Evolutionary conservation across 345 rosid species (phyloP), one percentile per base, ranked within the genome.

Genomic region (Aquilaria sinensis): DNA sequence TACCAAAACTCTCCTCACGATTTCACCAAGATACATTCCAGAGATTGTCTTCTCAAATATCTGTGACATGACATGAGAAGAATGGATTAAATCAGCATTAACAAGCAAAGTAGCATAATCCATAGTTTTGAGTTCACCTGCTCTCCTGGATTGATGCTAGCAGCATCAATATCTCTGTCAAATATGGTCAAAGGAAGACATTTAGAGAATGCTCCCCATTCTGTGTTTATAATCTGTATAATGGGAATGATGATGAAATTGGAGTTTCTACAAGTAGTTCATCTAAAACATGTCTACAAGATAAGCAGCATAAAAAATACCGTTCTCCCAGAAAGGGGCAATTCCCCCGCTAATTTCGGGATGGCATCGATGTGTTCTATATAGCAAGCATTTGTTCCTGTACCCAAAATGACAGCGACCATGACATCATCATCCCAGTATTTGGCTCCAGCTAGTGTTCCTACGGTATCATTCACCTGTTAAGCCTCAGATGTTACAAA

Each of bases 21-120:
- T 89, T 79, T 92, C 96, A 60, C 96, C 96, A n/a, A 84, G 85
- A 72, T 89, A 89, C 96, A 92, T 92, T 63, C 96, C 98, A 45
- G 96, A 82, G 70, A 89, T 89, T 58, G 86, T 92, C 83, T 87
- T 92, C 87, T 92, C 98, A 65, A 76, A 84, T 73, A 85, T 83
- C 98, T 92, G 71, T 31, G 30, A 47, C 46, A 55, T 68, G 23
- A 62, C 12, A 65, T n/a, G 45, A 52, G 49, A 30, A 59, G 5
- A 53, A 9, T 33, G 1, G 53, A 64, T 33, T 47, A 15, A 23
- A 52, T 46, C 47, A 41, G 34, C 55, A 33, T 10, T 32, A 12
- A 14, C 2, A n/a, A 53, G 47, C 3, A 6, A n/a, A 23, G 32
- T 47, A 58, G 9, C 31, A 5, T 9, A 37, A 37, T 4, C 43